Base-by-base conservation (phyloP, 768 basidiomycete genomes). In the Pleurotus sapidus region DNA sequence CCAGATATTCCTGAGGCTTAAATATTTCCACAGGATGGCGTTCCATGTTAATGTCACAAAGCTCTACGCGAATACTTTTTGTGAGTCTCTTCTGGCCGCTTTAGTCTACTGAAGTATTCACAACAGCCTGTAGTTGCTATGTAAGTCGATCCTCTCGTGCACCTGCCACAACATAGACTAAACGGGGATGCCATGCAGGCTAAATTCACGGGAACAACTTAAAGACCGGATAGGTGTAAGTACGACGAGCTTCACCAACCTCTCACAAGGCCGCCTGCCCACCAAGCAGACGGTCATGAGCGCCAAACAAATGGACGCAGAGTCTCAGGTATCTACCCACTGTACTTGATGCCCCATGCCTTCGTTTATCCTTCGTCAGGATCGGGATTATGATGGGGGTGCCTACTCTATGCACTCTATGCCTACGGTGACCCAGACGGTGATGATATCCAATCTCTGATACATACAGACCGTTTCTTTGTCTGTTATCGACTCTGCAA, bases 61-160 rank as follows among this genome's bases (percentile, higher is more conserved):
- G 46, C 66, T 80, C 6, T 80, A 80, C 59, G 78, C 75, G 15
- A 79, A 79, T 58, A 78, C 77, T 1, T 79, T 79, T 64, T 79
- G 79, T 79, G 55, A 70, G 79, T 72, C 18, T 3, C n/a, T 84
- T 50, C 50, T 30, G 15, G 43, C 9, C 24, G 24, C 37, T 27
- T n/a, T 25, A 6, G 9, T 38, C 55, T 20, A 49, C 43, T 38
- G 49, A 38, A 17, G 42, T 18, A 56, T 46, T 20, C 14, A 18
- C 1, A 24, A 24, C n/a, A 23, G 20, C 47, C n/a, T 38, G 9
- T 50, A 73, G 72, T 72, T 57, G 72, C 71, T 18, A 73, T 73
- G 70, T 73, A 56, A 65, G 68, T 30, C 9, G 27, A 30, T 30
- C n/a, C n/a, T n/a, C n/a, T n/a, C n/a, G n/a, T n/a, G n/a, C n/a